Evolutionary conservation across 148 eudicot genomes (phyloP), one percentile per base, ranked within the genome.

Genomic region (Camellia granthamiana): DNA sequence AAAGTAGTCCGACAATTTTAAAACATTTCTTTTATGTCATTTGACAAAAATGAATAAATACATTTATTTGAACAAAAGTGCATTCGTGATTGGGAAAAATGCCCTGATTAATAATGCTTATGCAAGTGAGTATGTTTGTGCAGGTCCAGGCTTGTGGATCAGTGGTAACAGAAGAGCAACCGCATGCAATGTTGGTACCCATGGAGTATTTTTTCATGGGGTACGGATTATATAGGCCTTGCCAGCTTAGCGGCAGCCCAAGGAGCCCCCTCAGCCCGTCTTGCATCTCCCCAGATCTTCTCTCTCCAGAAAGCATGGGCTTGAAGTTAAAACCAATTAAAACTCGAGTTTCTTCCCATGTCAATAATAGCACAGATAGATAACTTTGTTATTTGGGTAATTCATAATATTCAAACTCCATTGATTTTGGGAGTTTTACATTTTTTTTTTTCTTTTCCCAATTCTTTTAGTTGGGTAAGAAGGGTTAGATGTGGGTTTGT

Each of bases 291-390:
- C 98, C 99, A 0, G 99, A 97, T 80, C 90, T 97, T 38, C 91
- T 97, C 80, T 92, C 99, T 69, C 98, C 98, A 1, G 97, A 97
- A 86, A 97, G 99, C 91, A 90, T 97, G 98, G 99, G 99, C 69
- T 80, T 97, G 82, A 94, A 92, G 85, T 88, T 97, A 44, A 97
- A 94, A 84, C 99, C 99, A 0, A 97, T 97, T 75, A 97, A 90
- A 83, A 97, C 99, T 74, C 98, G 99, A 77, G 77, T 83, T 59
- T 79, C 90, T 12, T 76, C 82, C 69, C 63, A 76, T 6, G 30
- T 56, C 59, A 65, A 54, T 63, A 11, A 52, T 42, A 18, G 30
- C 38, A 30, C 38, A 55, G 23, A 72, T 18, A 77, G 82, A 83
- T 77, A 43, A 38, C 6, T 49, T 49, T 49, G 38, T 30, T 55